Base-by-base conservation (phyloP, 495 filamentous ascomycete genomes). In the Hyaloscypha bicolor region DNA sequence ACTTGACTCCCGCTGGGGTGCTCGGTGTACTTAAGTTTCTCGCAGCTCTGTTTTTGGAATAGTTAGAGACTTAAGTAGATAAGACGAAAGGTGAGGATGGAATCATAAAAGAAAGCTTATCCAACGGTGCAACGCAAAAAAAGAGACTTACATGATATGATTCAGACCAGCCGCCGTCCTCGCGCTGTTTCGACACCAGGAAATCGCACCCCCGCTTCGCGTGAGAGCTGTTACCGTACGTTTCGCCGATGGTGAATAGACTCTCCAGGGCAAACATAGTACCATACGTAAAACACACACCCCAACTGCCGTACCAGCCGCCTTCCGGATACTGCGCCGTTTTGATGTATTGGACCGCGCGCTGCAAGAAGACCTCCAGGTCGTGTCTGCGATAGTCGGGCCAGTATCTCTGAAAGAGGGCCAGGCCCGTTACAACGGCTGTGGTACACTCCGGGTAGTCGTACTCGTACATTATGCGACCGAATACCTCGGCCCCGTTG, bases 391-490 rank as follows among this genome's bases (percentile, higher is more conserved):
- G 85, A 77, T 98, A 93, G 31, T 87, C 79, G 0, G 94, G 93
- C 79, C 91, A 91, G 72, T 88, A 85, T 67, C 90, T 86, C 69
- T 82, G 82, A 80, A 97, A 98, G 8, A 93, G 81, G 0, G 86
- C 88, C 1, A 98, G 82, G 0, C 89, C 92, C 3, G 93, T 96
- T n/a, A 97, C 89, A 9, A 92, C 91, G 3, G 94, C 93, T 2
- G 94, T 97, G 2, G 94, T 97, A 77, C 94, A 98, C 74, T 98
- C 94, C 1, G 94, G 93, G 71, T 97, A 96, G 72, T 96, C 92
- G 76, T 97, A 98, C 67, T 96, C 92, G 39, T 97, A 88, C 94
- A 98, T 97, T 74, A 98, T 97, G 12, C 88, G 85, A 21, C 93
- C 94, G 72, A 98, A 98, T 0, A 98, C 94, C 74, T 97, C 94